phyloP scores from a whole-genome alignment of 2,329 filamentous ascomycete species.

The Paraphaeosphaeria sporulosa region DNA sequence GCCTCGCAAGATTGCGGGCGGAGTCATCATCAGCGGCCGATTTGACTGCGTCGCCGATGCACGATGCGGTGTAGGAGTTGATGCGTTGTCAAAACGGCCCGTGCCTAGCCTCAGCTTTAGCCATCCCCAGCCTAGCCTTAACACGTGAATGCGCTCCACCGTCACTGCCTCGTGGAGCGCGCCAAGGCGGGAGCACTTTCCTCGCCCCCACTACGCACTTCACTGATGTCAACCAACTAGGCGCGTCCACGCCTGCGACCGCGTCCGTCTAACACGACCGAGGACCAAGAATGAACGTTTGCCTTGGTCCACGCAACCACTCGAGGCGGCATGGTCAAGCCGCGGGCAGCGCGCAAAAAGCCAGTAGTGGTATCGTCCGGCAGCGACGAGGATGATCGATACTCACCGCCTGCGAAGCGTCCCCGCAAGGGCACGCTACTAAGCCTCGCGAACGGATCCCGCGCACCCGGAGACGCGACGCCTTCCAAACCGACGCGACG shows the following conservation, averaged over 20 bases:
- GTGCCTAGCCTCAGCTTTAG: not conserved
- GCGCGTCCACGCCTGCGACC: slow-evolving; percentile 20
- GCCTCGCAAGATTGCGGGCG: slow-evolving; percentile 1
- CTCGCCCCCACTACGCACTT: slow-evolving; percentile 18
- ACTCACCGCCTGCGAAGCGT: slow-evolving; percentile 42
- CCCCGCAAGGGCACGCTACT: slow-evolving; percentile 40
- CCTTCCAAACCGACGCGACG: slow-evolving; percentile 27
- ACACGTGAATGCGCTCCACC: slow-evolving; percentile 17
- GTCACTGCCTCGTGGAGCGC: slow-evolving; percentile 4
- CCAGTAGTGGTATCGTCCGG: slow-evolving; percentile 48
- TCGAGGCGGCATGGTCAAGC: slow-evolving; percentile 49
- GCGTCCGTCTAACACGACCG: slow-evolving; percentile 19
- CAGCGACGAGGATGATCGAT: slow-evolving; percentile 35
- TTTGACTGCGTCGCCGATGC: not conserved
- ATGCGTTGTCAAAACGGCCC: slow-evolving; percentile 22
- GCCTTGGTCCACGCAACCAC: slow-evolving; percentile 20
- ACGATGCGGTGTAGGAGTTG: slow-evolving; percentile 17
- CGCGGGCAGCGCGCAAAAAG: slow-evolving; percentile 47
- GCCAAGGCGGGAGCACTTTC: slow-evolving; percentile 24
- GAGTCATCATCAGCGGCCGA: not conserved
- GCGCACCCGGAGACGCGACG: slow-evolving; percentile 23
- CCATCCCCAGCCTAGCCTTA: not conserved
- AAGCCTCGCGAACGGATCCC: slow-evolving; percentile 26
- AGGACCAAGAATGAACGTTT: slow-evolving; percentile 39
- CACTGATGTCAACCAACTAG: slow-evolving; percentile 18